Evolutionary conservation across 2,329 filamentous ascomycete genomes (phyloP), one percentile per base, ranked within the genome.

Genomic region (Nothophaeocryptopus gaeumannii): DNA sequence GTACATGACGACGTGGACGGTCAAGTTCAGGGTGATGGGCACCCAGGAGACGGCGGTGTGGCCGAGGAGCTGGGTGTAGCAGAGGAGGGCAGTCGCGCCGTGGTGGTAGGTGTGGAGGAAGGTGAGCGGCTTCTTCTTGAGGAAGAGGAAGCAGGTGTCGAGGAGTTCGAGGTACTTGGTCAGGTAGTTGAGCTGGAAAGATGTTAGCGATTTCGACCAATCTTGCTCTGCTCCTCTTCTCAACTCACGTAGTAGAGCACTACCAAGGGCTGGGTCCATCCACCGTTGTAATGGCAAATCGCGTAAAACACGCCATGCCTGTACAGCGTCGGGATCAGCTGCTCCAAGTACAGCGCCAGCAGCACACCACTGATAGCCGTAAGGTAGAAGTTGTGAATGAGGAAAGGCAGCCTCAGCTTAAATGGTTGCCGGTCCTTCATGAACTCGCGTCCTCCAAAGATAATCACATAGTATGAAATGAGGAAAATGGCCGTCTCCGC

Each of bases 21-120:
- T 83, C 67, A 97, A 76, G 81, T 97, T 97, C 64, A 97, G 83
- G 46, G 83, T 86, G 70, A 97, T 97, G 56, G 86, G 85, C 48
- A 96, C 89, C 92, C 92, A 97, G 54, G 91, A 95, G 50, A 97
- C 92, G 37, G 92, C 82, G 39, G 92, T 97, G 67, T 88, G 83
- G 61, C 92, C 92, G 66, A 96, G 86, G 60, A 97, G 83, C 78
- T 97, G 92, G 49, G 90, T 96, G 80, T 95, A 97, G 86, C 92
- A 96, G 64, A 97, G 87, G 58, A 96, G 85, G 63, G 92, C 92
- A 50, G 92, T 97, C 47, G 92, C 92, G 68, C 92, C 92, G 72
- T 97, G 92, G 80, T 97, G 92, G 77, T 97, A 97, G 77, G 89
- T 96, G 82, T 97, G 92, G 62, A 97, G 88, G 85, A 97, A 97